phyloP scores from a whole-genome alignment of 192 early-diverging fungal species.

The Physocladia obscura region DNA sequence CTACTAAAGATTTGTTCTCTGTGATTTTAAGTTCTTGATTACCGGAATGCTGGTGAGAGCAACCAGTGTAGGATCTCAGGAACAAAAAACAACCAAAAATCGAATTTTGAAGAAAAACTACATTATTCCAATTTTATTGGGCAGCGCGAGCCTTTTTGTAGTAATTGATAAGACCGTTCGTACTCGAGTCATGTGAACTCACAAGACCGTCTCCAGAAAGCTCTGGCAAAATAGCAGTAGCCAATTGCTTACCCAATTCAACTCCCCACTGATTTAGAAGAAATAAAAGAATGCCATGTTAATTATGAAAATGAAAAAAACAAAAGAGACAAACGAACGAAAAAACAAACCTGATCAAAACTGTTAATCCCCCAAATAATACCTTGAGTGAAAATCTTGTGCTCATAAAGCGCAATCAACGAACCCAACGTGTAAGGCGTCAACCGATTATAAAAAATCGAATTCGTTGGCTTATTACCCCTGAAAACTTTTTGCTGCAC shows the following conservation, averaged over 20 bases:
- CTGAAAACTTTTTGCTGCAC: constrained; percentile 95
- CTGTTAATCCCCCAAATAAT: constrained; percentile 98
- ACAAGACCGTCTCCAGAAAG: constrained; percentile 64
- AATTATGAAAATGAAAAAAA: too few relatives aligned
- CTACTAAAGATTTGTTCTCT: too few relatives aligned
- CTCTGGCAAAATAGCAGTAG: constrained; percentile 94
- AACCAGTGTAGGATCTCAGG: too few relatives aligned
- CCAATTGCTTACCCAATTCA: constrained; percentile 98
- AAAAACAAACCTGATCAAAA: constrained; percentile 74
- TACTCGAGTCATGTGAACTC: constrained; percentile 84
- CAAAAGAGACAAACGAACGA: constrained; percentile 1
- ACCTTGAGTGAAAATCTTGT: constrained; percentile 99
- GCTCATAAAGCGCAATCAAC: constrained; percentile 97
- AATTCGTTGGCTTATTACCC: constrained; percentile 97
- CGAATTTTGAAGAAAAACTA: too few relatives aligned
- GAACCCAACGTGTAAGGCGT: constrained; percentile 86
- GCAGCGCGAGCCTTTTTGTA: too few relatives aligned
- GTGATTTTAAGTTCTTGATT: too few relatives aligned
- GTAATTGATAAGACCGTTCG: constrained; percentile 96
- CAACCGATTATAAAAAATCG: constrained; percentile 89
- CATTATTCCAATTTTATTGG: too few relatives aligned
- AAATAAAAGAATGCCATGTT: background rate
- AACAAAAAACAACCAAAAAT: too few relatives aligned
- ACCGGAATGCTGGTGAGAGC: too few relatives aligned
- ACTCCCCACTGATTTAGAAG: constrained; percentile 66